phyloP scores from a whole-genome alignment of 1,139 yeast species.

The Blastobotrys capitulatus region DNA sequence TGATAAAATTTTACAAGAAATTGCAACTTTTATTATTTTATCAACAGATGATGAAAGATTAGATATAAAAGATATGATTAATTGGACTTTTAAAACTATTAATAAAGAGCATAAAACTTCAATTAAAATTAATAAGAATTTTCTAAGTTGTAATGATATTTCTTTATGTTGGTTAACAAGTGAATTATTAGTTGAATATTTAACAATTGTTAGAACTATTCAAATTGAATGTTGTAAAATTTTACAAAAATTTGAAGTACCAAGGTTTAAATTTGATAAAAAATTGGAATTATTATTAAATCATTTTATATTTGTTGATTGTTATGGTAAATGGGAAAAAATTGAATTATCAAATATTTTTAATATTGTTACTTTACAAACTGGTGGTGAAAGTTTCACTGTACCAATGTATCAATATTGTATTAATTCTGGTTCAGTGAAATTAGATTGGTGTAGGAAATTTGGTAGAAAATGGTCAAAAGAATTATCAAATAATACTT shows the following conservation, averaged over 20 bases:
- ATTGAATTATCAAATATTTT: conserved; percentile 1
- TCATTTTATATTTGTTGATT: conserved; percentile 8
- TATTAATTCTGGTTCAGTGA: not conserved
- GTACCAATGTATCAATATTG: conserved; percentile 2
- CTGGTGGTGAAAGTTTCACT: not conserved
- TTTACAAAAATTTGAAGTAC: not conserved
- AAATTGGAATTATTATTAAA: not conserved
- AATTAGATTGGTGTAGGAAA: not conserved
- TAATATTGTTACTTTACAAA: conserved; percentile 3
- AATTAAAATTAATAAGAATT: not conserved
- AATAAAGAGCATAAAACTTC: not conserved
- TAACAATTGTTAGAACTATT: conserved; percentile 2
- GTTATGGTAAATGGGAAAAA: conserved; percentile 5
- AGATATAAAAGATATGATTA: not conserved
- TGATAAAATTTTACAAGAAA: not conserved
- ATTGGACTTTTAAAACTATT: not conserved
- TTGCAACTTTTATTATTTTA: conserved; percentile 5
- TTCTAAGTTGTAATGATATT: not conserved
- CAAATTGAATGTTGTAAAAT: conserved; percentile 1
- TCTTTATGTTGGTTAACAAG: conserved; percentile 4
- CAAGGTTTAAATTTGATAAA: not conserved
- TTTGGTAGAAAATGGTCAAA: not conserved
- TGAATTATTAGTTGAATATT: conserved; percentile 6
- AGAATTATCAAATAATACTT: not conserved
- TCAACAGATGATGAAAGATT: not conserved